Base-by-base conservation (phyloP, 345 rosid genomes). In the Ricinus communis region DNA sequence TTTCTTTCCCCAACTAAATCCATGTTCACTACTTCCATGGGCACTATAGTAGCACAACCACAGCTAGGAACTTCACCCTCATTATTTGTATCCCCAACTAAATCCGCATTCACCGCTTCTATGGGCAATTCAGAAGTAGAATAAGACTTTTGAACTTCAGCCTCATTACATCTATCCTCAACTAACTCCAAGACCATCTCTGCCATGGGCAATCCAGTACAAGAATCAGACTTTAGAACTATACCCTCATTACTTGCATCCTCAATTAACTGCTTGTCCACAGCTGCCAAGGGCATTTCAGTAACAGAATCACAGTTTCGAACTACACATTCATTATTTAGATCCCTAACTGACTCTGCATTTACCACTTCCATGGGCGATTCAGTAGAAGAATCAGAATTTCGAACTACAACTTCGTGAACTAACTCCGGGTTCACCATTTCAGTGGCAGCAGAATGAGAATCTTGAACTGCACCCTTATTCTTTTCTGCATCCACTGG, bases 401-500 rank as follows among this genome's bases (percentile, higher is more conserved):
- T 24, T 27, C 18, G 40, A 13, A 58, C n/a, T 13, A 25, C 16
- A 63, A 10, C 33, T 18, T 43, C 51, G 2, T 15, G n/a, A 28
- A 13, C 40, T 12, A 11, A 13, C 31, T 45, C 41, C 4, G 4
- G 1, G 14, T 25, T 63, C 25, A 61, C 2, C 11, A 19, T 62
- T 62, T 40, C 28, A 13, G 16, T 22, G n/a, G 38, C 60, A 40
- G 11, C 1, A 38, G 30, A 54, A 22, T 54, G 30, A 54, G 2
- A 22, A 5, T n/a, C 22, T 16, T 58, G 40, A 13, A 58, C 40
- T 14, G 19, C 25, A 38, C n/a, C 60, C 53, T 52, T 65, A 4
- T 51, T 33, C 16, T 71, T 60, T 30, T 27, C 62, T 46, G 24
- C 60, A 10, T 33, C 62, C 66, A 57, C 36, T 51, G 47, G 27